Conservation (phyloP, 805 yeast species). For the Candida arabinofermentans region DNA sequence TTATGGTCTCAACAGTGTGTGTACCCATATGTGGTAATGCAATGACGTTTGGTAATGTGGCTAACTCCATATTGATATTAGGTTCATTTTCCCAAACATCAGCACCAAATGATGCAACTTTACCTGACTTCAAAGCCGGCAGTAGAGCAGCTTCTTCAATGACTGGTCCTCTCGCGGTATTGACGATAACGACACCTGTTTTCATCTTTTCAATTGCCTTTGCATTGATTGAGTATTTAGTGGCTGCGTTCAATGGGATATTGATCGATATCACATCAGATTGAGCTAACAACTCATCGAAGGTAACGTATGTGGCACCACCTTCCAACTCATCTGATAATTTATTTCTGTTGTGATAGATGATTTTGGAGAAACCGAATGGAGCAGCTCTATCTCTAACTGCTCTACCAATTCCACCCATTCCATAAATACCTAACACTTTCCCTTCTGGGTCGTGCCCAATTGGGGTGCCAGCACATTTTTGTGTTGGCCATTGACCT, state of each 20-base stretch:
- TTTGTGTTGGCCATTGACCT: conserved; percentile 57
- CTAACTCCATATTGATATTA: conserved; percentile 57
- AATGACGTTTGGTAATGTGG: conserved; percentile 62
- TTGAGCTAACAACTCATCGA: conserved; percentile 59
- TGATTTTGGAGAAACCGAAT: conserved; percentile 68
- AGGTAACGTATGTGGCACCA: conserved; percentile 66
- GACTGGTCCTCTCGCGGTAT: conserved; percentile 88
- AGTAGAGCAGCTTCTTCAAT: conserved; percentile 62
- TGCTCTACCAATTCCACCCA: conserved; percentile 89
- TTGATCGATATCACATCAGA: conserved; percentile 73
- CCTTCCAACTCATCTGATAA: conserved; percentile 59
- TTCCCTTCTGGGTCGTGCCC: conserved; percentile 78
- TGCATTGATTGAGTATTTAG: conserved; percentile 65
- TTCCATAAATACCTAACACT: conserved; percentile 74
- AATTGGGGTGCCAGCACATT: conserved; percentile 51
- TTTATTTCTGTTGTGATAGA: conserved; percentile 67
- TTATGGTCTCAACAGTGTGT: conserved; percentile 66
- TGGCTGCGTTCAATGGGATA: conserved; percentile 69
- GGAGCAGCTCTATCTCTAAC: conserved; percentile 68
- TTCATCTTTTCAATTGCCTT: conserved; percentile 66
- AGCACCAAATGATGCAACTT: conserved; percentile 62
- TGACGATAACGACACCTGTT: conserved; percentile 70
- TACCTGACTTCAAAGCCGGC: conserved; percentile 55
- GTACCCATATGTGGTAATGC: conserved; percentile 91
- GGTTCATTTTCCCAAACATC: conserved; percentile 82